These are phyloP conservation scores for Cucumis hystrix DNA, from an alignment of 306 rosid species.

Conservation along the genomic window DNA sequence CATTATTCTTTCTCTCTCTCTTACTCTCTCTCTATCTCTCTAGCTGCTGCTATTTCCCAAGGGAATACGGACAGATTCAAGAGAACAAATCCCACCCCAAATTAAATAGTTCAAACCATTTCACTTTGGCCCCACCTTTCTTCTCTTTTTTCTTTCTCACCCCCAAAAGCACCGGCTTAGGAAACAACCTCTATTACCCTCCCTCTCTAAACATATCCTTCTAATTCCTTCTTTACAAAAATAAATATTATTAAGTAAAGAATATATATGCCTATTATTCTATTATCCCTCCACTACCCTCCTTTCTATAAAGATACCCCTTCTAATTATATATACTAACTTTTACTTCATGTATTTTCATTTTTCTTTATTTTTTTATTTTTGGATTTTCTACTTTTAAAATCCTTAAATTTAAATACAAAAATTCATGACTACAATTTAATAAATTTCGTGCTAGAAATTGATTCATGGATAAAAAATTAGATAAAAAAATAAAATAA, in stretches of 20 bases:
- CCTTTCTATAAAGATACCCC: slow-evolving; percentile 5
- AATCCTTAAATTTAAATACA: too few species aligned
- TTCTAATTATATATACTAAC: background rate
- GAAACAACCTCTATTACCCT: background rate
- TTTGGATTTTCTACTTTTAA: too few species aligned
- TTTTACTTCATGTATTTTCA: background rate
- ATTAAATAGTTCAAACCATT: slow-evolving; percentile 37
- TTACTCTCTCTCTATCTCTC: slow-evolving; percentile 36
- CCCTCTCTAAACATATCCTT: background rate
- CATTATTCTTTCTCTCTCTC: slow-evolving; percentile 46
- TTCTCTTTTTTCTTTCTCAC: background rate
- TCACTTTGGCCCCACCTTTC: background rate
- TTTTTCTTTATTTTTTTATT: too few species aligned
- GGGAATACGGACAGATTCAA: slow-evolving; percentile 40
- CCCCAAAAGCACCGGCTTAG: background rate
- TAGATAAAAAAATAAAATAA: too few species aligned
- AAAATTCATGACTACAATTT: too few species aligned
- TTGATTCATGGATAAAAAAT: too few species aligned
- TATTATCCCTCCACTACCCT: background rate
- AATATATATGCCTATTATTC: background rate
- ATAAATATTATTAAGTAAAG: background rate
- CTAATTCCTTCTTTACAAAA: background rate
- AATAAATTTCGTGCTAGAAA: too few species aligned
- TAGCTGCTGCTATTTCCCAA: background rate
- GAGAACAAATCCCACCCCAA: slow-evolving; percentile 84